Percentiles rank a stretch among this genome's conserved stretches.
Evolutionary conservation across 768 basidiomycete species (phyloP).

Genomic region (Pleurotus tuoliensis): DNA sequence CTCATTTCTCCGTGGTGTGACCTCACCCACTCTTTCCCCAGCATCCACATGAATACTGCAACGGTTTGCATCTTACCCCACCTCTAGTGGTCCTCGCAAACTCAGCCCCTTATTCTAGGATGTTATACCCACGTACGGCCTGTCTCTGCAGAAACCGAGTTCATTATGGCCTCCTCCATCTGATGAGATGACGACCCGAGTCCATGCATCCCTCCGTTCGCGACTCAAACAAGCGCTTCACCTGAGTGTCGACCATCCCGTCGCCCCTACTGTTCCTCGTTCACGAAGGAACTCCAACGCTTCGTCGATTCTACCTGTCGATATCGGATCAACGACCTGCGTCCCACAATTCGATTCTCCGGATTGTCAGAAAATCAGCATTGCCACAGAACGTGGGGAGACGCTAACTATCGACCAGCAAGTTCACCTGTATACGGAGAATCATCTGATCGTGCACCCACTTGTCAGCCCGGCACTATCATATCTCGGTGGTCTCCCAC

Average conservation of each 20-base stretch:
- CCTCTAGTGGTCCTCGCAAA: neutral
- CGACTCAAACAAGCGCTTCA: conserved; percentile 57
- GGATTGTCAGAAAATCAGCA: conserved; percentile 39
- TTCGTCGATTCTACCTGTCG: conserved; percentile 30
- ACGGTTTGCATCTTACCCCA: conserved; percentile 46
- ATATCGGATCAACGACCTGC: conserved; percentile 46
- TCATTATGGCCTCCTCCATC: conserved; percentile 75
- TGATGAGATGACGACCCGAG: conserved; percentile 52
- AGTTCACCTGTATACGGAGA: conserved; percentile 84
- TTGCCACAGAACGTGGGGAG: conserved; percentile 49
- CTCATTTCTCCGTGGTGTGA: conserved; percentile 91
- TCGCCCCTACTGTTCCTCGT: conserved; percentile 11
- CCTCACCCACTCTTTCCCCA: conserved; percentile 94
- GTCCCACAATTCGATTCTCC: conserved; percentile 33
- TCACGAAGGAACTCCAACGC: conserved; percentile 17
- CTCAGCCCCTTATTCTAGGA: conserved; percentile 43
- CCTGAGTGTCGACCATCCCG: conserved; percentile 24
- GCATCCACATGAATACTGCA: conserved; percentile 76
- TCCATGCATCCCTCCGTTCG: conserved; percentile 56
- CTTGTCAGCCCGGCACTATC: conserved; percentile 77
- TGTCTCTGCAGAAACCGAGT: conserved; percentile 77
- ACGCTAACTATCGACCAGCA: conserved; percentile 56
- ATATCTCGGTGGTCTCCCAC: conserved; percentile 86
- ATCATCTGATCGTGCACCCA: conserved; percentile 73
- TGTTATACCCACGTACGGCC: conserved; percentile 70